These are phyloP conservation scores for Stagonosporopsis rhizophila DNA, from an alignment of 2,329 filamentous ascomycete species.

Conservation along the genomic window DNA sequence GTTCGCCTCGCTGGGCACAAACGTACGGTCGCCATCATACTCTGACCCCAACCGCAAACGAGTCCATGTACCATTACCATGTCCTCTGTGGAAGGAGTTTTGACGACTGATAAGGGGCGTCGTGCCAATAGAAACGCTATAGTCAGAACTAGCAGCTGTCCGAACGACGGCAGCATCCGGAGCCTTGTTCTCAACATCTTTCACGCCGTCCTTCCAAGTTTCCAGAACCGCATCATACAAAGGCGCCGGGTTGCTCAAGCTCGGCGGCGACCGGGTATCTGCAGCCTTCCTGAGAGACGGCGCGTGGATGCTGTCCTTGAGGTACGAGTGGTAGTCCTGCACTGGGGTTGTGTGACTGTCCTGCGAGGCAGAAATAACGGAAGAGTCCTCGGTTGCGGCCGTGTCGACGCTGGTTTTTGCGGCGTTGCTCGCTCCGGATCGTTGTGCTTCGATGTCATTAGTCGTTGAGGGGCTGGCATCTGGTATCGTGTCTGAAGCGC, in stretches of 20 bases:
- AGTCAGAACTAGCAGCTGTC: background rate
- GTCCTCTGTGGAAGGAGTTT: background rate
- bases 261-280: background rate
- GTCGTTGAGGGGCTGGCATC: background rate
- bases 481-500: background rate
- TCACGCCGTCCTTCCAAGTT: background rate
- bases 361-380: background rate
- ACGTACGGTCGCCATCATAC: conserved; percentile 2
- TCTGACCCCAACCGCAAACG: background rate
- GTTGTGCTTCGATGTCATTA: background rate
- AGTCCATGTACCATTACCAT: background rate
- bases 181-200: background rate
- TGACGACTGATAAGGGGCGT: background rate
- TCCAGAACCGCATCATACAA: background rate
- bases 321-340: background rate
- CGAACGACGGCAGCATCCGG: background rate
- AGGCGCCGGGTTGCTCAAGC: background rate
- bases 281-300: background rate
- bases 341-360: background rate
- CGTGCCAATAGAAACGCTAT: background rate
- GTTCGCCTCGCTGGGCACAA: conserved; percentile 1
- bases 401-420: background rate
- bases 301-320: background rate
- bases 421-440: background rate
- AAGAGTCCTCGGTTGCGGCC: background rate